A percentile compares a stretch with the other conserved stretches of the same genome.
Evolutionary conservation across 2,329 filamentous ascomycete species (phyloP).

Genomic region (Penicillium sp.): DNA sequence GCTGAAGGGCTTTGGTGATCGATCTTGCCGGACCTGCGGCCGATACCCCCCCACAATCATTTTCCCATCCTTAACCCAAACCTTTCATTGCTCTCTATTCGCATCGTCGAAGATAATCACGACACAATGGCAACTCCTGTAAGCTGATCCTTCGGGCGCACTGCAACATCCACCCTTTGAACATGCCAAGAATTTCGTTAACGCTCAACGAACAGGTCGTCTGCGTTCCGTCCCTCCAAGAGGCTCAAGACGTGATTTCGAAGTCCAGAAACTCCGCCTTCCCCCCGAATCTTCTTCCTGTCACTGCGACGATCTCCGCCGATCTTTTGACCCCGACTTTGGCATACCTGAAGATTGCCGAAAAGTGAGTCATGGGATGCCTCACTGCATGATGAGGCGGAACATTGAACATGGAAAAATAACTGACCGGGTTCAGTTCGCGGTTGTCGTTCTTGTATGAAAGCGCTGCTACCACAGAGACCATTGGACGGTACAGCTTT

Average conservation of each 20-base stretch:
- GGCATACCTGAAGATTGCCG: slow-evolving; percentile 88
- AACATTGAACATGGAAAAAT: slow-evolving; percentile 4
- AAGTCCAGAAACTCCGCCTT: slow-evolving; percentile 54
- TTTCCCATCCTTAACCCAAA: slow-evolving; percentile 27
- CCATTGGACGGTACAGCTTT: slow-evolving; percentile 93
- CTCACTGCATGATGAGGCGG: slow-evolving; percentile 3
- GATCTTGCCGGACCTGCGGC: background rate
- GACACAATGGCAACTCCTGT: slow-evolving; percentile 32
- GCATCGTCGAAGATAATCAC: slow-evolving; percentile 1
- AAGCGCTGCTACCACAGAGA: slow-evolving; percentile 87
- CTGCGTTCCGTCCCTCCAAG: slow-evolving; percentile 64
- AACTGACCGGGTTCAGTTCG: slow-evolving; percentile 47
- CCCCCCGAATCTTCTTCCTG: slow-evolving; percentile 75
- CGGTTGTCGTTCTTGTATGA: slow-evolving; percentile 93
- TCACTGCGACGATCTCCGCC: slow-evolving; percentile 83
- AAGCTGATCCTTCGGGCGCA: slow-evolving; percentile 7
- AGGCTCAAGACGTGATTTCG: slow-evolving; percentile 58
- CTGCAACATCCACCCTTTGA: background rate
- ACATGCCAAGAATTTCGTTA: slow-evolving; percentile 5
- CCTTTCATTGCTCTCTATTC: slow-evolving; percentile 2
- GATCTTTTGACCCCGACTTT: slow-evolving; percentile 93
- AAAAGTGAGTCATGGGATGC: slow-evolving; percentile 57
- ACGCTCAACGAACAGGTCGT: slow-evolving; percentile 39
- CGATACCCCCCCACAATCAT: slow-evolving; percentile 16
- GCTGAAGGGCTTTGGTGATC: background rate